phyloP scores from a whole-genome alignment of 768 basidiomycete species.

The Lepiota brunneoincarnata region DNA sequence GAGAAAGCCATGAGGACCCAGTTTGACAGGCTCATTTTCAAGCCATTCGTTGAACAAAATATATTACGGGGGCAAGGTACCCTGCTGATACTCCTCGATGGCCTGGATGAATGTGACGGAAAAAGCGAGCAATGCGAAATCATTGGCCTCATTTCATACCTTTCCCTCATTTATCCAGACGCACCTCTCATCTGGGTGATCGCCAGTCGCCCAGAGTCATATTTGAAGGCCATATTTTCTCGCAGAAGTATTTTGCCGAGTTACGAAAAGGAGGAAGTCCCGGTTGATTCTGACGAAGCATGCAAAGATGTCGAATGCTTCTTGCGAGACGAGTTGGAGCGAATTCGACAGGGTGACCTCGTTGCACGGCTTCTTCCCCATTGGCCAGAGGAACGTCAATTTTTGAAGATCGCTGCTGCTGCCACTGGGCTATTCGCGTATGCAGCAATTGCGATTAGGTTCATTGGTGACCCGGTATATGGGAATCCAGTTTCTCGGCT shows the following conservation, averaged over 20 bases:
- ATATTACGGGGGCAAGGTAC: not conserved
- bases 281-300: constrained; percentile 11
- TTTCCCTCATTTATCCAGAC: not conserved
- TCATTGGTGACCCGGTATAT: constrained; percentile 13
- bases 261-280: not conserved
- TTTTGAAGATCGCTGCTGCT: constrained; percentile 15
- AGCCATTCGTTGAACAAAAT: constrained; percentile 5
- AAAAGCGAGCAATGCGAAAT: constrained; percentile 13
- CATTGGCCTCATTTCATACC: constrained; percentile 8
- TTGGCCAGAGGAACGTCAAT: constrained; percentile 17
- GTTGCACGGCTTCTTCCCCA: not conserved
- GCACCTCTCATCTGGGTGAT: constrained; percentile 22
- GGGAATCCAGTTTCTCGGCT: not conserved
- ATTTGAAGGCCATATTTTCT: constrained; percentile 16
- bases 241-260: not conserved
- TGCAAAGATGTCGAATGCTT: constrained; percentile 17
- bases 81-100: constrained; percentile 20
- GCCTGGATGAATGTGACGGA: constrained; percentile 23
- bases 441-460: constrained; percentile 19
- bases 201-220: constrained; percentile 23
- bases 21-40: constrained; percentile 12
- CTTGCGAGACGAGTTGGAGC: constrained; percentile 12
- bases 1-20: constrained; percentile 11
- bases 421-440: constrained; percentile 25
- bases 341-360: constrained; percentile 8